These are phyloP conservation scores for Myxozyma neglecta DNA, from an alignment of 805 yeast genomes.

Conservation along the genomic window DNA sequence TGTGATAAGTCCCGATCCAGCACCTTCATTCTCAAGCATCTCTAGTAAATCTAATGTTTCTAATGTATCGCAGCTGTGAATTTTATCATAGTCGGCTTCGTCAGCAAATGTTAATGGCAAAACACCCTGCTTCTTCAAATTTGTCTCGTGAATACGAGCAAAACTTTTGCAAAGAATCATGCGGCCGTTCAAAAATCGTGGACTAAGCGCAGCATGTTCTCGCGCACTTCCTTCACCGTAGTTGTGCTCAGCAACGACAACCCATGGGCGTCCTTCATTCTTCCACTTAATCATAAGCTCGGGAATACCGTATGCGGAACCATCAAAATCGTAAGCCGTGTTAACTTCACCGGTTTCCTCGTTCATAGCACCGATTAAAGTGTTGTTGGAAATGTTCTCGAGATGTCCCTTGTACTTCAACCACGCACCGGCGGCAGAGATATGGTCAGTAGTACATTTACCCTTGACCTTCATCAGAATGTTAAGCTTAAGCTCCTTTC, in stretches of 20 bases:
- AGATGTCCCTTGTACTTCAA: conserved; percentile 99
- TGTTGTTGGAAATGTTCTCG: conserved; percentile 97
- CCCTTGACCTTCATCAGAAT: conserved; percentile 94
- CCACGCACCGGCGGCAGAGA: conserved; percentile 99
- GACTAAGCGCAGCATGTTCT: conserved; percentile 99
- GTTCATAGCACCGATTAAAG: conserved; percentile 99
- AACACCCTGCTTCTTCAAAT: conserved; percentile 99
- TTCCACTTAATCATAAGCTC: conserved; percentile 95
- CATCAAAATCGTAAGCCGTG: conserved; percentile 83
- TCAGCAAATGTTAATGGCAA: conserved; percentile 92
- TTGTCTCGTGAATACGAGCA: conserved; percentile 99
- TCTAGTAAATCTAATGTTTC: conserved; percentile 82
- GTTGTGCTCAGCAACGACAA: conserved; percentile 97
- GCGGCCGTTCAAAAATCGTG: conserved; percentile 97
- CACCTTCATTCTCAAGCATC: conserved; percentile 74
- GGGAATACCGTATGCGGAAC: conserved; percentile 92
- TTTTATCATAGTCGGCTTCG: conserved; percentile 89
- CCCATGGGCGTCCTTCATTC: conserved; percentile 90
- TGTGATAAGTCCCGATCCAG: conserved; percentile 55
- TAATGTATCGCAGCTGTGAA: conserved; percentile 84
- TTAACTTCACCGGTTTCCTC: conserved; percentile 95
- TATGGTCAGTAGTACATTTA: conserved; percentile 99
- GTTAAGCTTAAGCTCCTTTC: conserved; percentile 90
- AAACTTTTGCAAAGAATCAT: conserved; percentile 97
- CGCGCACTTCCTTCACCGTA: conserved; percentile 99